A percentile compares a stretch with the other conserved stretches of the same genome.
Evolutionary conservation across 2,329 filamentous ascomycete genomes (phyloP).

Genomic region (Byssoonygena ceratinophila): DNA sequence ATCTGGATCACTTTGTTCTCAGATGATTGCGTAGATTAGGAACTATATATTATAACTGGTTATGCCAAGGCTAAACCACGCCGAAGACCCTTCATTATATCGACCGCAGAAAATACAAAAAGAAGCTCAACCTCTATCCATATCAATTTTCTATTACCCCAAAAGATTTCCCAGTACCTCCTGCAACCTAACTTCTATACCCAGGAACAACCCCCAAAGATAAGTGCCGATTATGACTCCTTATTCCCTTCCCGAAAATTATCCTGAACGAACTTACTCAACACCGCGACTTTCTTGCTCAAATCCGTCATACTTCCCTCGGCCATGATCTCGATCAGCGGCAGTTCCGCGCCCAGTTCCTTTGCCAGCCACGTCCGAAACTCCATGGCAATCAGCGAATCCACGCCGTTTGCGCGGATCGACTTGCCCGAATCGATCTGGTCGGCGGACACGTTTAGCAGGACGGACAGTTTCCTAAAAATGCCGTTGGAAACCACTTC

Average conservation of each 20-base stretch:
- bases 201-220: not conserved
- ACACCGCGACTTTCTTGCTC: conserved; percentile 17
- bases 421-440: conserved; percentile 9
- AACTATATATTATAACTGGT: too few species aligned
- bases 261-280: conserved; percentile 18
- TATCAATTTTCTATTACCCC: not conserved
- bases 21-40: too few species aligned
- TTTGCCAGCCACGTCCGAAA: conserved; percentile 16
- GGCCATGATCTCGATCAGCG: conserved; percentile 15
- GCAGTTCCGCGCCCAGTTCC: conserved; percentile 16
- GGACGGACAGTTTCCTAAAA: conserved; percentile 16
- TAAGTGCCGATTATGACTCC: not conserved
- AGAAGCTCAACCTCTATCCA: not conserved
- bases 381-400: conserved; percentile 18
- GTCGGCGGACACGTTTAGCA: conserved; percentile 21
- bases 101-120: too few species aligned
- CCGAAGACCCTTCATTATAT: too few species aligned
- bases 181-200: not conserved
- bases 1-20: too few species aligned
- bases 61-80: too few species aligned
- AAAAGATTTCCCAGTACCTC: too few species aligned
- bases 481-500: conserved; percentile 17
- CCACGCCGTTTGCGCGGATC: conserved; percentile 15
- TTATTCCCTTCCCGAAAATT: conserved; percentile 3
- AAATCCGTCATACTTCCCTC: conserved; percentile 4